Evolutionary conservation across 495 filamentous ascomycete species (phyloP), one percentile per base, ranked within the genome.

Genomic region (Elasticomyces elasticus): DNA sequence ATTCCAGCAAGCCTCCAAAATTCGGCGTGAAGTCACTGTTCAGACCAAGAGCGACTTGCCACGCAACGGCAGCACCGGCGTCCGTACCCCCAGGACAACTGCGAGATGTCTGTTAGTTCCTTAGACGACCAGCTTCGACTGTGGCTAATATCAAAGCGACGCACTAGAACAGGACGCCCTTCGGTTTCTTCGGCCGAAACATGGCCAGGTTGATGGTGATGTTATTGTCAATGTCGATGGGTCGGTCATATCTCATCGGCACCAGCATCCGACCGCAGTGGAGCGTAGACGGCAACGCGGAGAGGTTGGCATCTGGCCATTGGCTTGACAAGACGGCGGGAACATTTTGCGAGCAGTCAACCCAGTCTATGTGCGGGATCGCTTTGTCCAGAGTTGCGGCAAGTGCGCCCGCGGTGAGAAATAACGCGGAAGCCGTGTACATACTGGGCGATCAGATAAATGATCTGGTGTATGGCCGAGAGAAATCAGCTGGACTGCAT

Each of bases 11-110:
- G 12, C 48, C 48, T 3, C 22, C 30, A 23, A 51, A 51, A 23
- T 51, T 51, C 15, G 48, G 28, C 28, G 9, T 11, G 48, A 40
- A 51, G 33, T 51, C 20, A 20, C 48, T 51, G 10, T 51, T 24
- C 12, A 51, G 48, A 23, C 19, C 48, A 13, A 51, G 33, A 51
- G 48, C 48, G 28, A 51, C 20, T n/a, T 37, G 28, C 48, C 48
- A 51, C 12, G 48, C 7, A n/a, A 51, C 27, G 28, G 26, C 48
- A 22, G 48, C 48, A 22, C 28, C 30, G 33, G 48, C 28, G n/a
- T 51, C 48, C 3, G 48, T 37, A 19, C 48, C 48, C 40, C 48
- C 48, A 2, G 48, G 48, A 26, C 30, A 37, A 26, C 48, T 51
- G 9, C 2, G 15, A 38, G 35, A 4, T 17, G 5, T 40, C 5